Percentiles rank a stretch among this genome's conserved stretches.
phyloP scores from a whole-genome alignment of 257 asterid species.

The Cordia subcordata region DNA sequence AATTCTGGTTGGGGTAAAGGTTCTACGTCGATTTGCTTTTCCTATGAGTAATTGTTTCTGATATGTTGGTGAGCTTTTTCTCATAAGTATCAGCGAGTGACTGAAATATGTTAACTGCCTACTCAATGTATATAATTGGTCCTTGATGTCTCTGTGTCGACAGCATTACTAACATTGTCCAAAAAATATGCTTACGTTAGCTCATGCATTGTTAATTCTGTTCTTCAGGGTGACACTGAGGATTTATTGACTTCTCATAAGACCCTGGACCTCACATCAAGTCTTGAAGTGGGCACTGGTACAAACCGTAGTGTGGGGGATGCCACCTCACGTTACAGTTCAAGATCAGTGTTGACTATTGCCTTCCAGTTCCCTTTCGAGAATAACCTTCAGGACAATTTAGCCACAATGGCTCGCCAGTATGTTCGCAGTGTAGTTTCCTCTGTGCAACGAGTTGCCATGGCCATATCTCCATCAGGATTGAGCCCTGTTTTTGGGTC shows the following conservation, averaged over 20 bases:
- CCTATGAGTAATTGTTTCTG: no score
- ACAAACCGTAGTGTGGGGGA: conserved; percentile 29
- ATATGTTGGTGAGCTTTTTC: no score
- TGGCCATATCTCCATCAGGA: conserved; percentile 84
- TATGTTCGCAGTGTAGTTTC: conserved; percentile 88
- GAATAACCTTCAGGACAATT: conserved; percentile 71
- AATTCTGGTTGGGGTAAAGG: no score
- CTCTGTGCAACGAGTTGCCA: conserved; percentile 92
- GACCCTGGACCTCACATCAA: conserved; percentile 78
- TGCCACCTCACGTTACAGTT: conserved; percentile 32
- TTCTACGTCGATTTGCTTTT: no score
- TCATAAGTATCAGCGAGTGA: no score
- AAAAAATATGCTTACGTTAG: no score
- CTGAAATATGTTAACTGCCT: no score
- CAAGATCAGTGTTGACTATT: conserved; percentile 77
- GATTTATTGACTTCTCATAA: conserved; percentile 31
- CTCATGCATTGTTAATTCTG: no score
- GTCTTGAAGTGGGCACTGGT: conserved; percentile 44
- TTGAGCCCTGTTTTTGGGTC: conserved; percentile 45
- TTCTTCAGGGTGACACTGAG: no score
- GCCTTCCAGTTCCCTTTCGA: conserved; percentile 97
- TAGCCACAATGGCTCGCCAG: conserved; percentile 87
- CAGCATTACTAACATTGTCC: no score
- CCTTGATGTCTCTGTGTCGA: no score
- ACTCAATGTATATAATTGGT: no score